phyloP scores from a whole-genome alignment of 2,329 filamentous ascomycete genomes.

The Fusarium pininemorale region DNA sequence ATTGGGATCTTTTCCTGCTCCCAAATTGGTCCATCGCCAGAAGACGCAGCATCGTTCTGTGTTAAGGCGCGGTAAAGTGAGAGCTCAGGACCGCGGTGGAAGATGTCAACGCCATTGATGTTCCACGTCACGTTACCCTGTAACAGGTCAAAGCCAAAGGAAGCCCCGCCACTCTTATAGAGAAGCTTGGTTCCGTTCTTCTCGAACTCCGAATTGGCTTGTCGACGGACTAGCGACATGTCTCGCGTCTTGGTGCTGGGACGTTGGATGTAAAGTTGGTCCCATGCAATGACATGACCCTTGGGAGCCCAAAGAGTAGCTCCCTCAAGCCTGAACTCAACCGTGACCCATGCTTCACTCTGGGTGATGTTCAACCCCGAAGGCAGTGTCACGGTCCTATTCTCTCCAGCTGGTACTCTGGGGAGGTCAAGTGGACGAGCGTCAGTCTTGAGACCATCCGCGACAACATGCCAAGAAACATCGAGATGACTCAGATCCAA shows the following conservation, averaged over 20 bases:
- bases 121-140: slow-evolving; percentile 11
- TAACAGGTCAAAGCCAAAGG: neutral
- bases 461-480: slow-evolving; percentile 7
- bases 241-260: accelerated
- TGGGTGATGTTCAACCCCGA: accelerated
- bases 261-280: slow-evolving; percentile 2
- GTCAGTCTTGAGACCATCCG: slow-evolving; percentile 2
- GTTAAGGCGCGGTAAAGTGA: slow-evolving; percentile 9
- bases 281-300: slow-evolving; percentile 14
- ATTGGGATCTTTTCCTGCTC: neutral
- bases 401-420: neutral
- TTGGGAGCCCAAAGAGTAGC: neutral
- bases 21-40: slow-evolving; percentile 8
- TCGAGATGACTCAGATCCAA: slow-evolving; percentile 4
- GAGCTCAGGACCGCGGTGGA: slow-evolving; percentile 4
- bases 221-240: neutral
- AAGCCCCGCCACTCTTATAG: neutral
- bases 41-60: slow-evolving; percentile 3
- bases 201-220: neutral
- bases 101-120: neutral
- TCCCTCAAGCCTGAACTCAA: slow-evolving; percentile 7
- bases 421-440: neutral
- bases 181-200: neutral
- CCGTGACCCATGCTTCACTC: neutral
- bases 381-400: neutral